Evolutionary conservation across 306 rosid species (phyloP).

Genomic region (Hippophae rhamnoides): DNA sequence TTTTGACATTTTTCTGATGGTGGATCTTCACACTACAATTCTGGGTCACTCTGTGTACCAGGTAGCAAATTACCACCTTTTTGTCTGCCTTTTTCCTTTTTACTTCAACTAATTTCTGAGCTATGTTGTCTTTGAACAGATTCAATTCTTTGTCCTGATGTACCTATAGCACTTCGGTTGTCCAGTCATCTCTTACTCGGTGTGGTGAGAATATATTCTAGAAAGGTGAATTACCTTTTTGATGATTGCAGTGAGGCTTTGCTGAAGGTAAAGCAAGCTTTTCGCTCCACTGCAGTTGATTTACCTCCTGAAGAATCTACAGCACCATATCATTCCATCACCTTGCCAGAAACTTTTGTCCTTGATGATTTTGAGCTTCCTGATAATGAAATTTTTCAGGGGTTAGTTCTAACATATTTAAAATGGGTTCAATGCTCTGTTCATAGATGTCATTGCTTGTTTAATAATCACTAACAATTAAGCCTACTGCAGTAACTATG

Average conservation of each 20-base stretch:
- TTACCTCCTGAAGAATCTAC: slow-evolving; percentile 99
- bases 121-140: slow-evolving; percentile 45
- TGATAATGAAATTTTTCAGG: slow-evolving; percentile 80
- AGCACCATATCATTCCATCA: slow-evolving; percentile 98
- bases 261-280: slow-evolving; percentile 99
- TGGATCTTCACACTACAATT: no score
- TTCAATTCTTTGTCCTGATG: slow-evolving; percentile 94
- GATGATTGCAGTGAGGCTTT: slow-evolving; percentile 99
- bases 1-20: no score
- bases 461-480: slow-evolving; percentile 20
- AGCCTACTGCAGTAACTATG: slow-evolving; percentile 70
- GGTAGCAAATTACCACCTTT: no score
- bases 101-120: slow-evolving; percentile 6
- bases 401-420: slow-evolving; percentile 46
- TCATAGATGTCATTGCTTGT: slow-evolving; percentile 2
- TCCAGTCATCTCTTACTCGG: slow-evolving; percentile 99
- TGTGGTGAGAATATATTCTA: slow-evolving; percentile 96
- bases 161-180: slow-evolving; percentile 92
- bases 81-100: background rate
- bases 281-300: slow-evolving; percentile 95
- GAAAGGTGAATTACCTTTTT: slow-evolving; percentile 98
- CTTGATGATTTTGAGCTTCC: slow-evolving; percentile 99
- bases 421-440: slow-evolving; percentile 4
- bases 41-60: no score
- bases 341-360: slow-evolving; percentile 97